Percentiles rank a stretch among this genome's conserved stretches.
Evolutionary conservation across 1,139 yeast genomes (phyloP).

Genomic region (Geotrichum klebahnii): DNA sequence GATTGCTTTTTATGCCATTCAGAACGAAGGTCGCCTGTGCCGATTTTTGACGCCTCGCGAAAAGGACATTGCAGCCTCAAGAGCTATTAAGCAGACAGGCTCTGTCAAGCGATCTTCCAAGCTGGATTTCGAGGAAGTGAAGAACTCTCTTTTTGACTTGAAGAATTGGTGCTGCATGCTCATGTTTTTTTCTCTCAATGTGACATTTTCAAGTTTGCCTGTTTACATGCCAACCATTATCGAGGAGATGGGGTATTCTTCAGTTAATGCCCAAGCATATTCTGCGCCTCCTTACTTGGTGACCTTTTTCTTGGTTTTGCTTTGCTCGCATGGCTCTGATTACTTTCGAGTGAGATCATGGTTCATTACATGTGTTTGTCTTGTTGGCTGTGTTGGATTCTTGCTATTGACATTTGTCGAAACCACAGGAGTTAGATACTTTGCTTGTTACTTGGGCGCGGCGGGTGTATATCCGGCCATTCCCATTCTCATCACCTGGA

Average conservation of each 20-base stretch:
- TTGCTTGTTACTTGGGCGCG: conserved; percentile 27
- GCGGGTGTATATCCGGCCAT: conserved; percentile 28
- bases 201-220: conserved; percentile 26
- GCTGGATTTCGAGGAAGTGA: conserved; percentile 4
- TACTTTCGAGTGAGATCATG: conserved; percentile 25
- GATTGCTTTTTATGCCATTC: conserved; percentile 20
- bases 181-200: conserved; percentile 17
- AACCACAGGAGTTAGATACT: conserved; percentile 26
- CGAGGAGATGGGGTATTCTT: conserved; percentile 28
- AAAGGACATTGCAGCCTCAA: conserved; percentile 20
- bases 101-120: conserved; percentile 8
- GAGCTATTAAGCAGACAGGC: conserved; percentile 20
- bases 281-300: conserved; percentile 30
- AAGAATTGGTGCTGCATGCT: conserved; percentile 25
- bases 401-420: conserved; percentile 25
- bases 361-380: conserved; percentile 22
- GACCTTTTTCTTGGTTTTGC: conserved; percentile 24
- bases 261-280: conserved; percentile 29
- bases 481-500: conserved; percentile 27
- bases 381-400: conserved; percentile 28
- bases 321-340: conserved; percentile 26
- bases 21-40: conserved; percentile 11
- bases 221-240: conserved; percentile 28
- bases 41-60: conserved; percentile 16
- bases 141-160: conserved; percentile 21